Evolutionary conservation across 1,284 basidiomycete species (phyloP), one percentile per base, ranked within the genome.

Genomic region (Sporisorium exsertum): DNA sequence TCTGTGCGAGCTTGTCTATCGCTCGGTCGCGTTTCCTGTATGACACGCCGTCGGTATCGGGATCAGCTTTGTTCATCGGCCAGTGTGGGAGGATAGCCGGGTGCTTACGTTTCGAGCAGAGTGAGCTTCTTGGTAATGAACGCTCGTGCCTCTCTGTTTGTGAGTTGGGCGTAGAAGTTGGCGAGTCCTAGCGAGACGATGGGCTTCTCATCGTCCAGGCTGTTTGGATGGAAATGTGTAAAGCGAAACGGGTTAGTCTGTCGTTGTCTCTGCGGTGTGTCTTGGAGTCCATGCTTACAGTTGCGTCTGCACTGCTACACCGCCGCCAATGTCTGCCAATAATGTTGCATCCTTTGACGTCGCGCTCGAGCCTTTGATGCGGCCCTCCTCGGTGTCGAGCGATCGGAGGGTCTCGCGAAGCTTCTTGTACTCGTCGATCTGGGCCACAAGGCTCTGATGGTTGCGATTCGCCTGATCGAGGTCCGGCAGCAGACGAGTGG

Each of bases 101-200:
- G 7, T 5, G 40, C 40, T 43, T 43, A 20, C 60, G 59, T 68
- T 54, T 78, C 75, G n/a, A 78, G 58, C 37, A 78, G 32, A 9
- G 51, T 27, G 29, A 78, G 47, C 49, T 73, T 78, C 58, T 71
- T 70, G 49, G 58, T 72, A 43, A 78, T 74, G 46, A 75, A 78
- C 1, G 72, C 75, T 52, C 72, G 58, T 29, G 71, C 75, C 43
- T 75, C 75, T 40, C 68, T 67, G 47, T 71, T 74, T 2, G 67
- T 63, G 7, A 78, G 45, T 29, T 74, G 63, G 10, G 70, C 72
- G 24, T 75, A 78, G 32, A 78, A 78, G 55, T 74, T 70, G 61
- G 64, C 71, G 0, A 68, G 58, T 7, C 75, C 72, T 3, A 78
- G 27, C 26, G 68, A 74, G 27, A 78, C 42, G 54, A 78, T 70